Evolutionary conservation across 805 yeast genomes (phyloP).

Genomic region (Lipomyces japonicus): DNA sequence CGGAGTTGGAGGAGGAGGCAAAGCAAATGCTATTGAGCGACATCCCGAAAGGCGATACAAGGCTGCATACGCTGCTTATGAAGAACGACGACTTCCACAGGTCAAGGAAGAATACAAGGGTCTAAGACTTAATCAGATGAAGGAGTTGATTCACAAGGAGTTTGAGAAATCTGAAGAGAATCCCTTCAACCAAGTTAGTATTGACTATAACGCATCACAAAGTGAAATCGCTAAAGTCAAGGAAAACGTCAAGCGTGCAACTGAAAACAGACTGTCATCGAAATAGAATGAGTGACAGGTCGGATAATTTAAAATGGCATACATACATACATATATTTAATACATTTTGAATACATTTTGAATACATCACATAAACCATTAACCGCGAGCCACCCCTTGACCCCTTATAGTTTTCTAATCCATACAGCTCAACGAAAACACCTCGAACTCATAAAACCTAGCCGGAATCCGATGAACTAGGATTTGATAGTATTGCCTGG

Average conservation of each 20-base stretch:
- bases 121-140: conserved; percentile 70
- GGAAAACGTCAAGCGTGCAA: conserved; percentile 47
- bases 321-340: background rate
- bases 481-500: no score
- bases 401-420: no score
- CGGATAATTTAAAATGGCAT: background rate
- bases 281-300: background rate
- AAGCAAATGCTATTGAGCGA: conserved; percentile 55
- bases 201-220: conserved; percentile 57
- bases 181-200: conserved; percentile 77
- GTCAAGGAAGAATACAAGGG: conserved; percentile 75
- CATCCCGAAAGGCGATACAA: conserved; percentile 88
- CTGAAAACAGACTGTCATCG: conserved; percentile 42
- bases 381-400: no score
- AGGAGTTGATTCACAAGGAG: conserved; percentile 70
- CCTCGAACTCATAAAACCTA: no score
- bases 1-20: conserved; percentile 37
- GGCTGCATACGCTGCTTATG: conserved; percentile 70
- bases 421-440: no score
- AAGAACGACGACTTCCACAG: conserved; percentile 68
- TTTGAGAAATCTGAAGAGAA: conserved; percentile 76
- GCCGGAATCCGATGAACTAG: no score
- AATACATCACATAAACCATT: no score
- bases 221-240: conserved; percentile 49
- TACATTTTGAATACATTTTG: no score